These are phyloP conservation scores for Wilcoxina mikolae DNA, from an alignment of 495 filamentous ascomycete genomes.

Conservation along the genomic window DNA sequence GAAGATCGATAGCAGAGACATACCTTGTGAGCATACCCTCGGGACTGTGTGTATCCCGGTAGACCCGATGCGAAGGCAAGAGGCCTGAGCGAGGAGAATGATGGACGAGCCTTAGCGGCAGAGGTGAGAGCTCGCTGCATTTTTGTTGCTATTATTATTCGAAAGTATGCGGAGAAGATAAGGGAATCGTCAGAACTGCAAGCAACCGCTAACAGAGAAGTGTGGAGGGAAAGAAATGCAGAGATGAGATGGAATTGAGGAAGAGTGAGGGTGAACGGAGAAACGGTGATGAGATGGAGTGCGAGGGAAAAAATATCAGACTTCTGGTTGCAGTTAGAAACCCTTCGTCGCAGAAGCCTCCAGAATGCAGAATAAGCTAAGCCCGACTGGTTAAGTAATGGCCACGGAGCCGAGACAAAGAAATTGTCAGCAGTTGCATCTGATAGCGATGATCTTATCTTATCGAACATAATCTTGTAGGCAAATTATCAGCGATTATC, in stretches of 20 bases:
- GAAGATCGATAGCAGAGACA: slow-evolving; percentile 13
- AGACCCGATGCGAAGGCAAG: slow-evolving; percentile 13
- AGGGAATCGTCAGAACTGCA: not conserved
- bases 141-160: too few relatives aligned
- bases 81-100: slow-evolving; percentile 11
- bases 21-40: slow-evolving; percentile 29
- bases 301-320: slow-evolving; percentile 6
- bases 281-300: slow-evolving; percentile 2
- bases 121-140: slow-evolving; percentile 29
- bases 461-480: too few relatives aligned
- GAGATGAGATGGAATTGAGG: slow-evolving; percentile 1
- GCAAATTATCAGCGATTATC: too few relatives aligned
- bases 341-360: not conserved
- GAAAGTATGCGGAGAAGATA: not conserved
- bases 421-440: not conserved
- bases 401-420: not conserved
- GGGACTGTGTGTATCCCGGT: slow-evolving; percentile 19
- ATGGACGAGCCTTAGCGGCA: slow-evolving; percentile 19
- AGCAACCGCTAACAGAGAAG: slow-evolving; percentile 5
- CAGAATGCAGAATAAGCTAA: not conserved
- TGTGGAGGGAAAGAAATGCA: not conserved
- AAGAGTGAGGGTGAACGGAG: slow-evolving; percentile 5
- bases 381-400: not conserved
- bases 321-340: not conserved
- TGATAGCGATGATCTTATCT: too few relatives aligned